These are phyloP conservation scores for Marvania coccoides DNA, from an alignment of 139 green algal genomes.

Conservation along the genomic window DNA sequence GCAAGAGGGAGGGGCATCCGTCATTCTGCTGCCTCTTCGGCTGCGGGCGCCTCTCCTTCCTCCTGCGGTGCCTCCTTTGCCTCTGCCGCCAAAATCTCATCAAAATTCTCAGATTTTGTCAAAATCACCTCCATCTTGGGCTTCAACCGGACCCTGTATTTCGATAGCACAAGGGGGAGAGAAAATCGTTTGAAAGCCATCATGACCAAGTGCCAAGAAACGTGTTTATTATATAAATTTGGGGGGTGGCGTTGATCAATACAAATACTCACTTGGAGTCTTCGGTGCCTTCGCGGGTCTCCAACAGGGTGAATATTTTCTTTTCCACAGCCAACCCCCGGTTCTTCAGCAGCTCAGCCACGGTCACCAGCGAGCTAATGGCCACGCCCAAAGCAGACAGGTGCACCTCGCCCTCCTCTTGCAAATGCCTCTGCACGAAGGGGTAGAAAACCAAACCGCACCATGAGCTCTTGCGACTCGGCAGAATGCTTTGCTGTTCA, in stretches of 20 bases:
- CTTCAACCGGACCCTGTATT: conserved; percentile 46
- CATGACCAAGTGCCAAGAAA: too few species aligned
- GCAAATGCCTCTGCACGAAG: conserved; percentile 51
- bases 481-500: background rate
- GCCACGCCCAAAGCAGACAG: conserved; percentile 76
- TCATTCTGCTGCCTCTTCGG: background rate
- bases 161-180: background rate
- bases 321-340: conserved; percentile 59
- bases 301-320: conserved; percentile 28
- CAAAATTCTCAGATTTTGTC: conserved; percentile 61
- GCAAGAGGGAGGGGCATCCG: too few species aligned
- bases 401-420: conserved; percentile 73
- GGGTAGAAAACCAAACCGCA: background rate
- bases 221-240: too few species aligned
- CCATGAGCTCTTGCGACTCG: background rate
- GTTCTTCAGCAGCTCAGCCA: conserved; percentile 85
- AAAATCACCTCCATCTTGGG: conserved; percentile 74
- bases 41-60: background rate
- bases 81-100: conserved; percentile 40
- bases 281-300: conserved; percentile 12
- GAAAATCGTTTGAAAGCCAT: too few species aligned
- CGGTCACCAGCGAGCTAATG: conserved; percentile 71
- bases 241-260: background rate
- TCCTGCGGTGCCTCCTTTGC: conserved; percentile 9
- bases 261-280: conserved; percentile 8